Percentiles rank a stretch among this genome's conserved stretches.
Evolutionary conservation across 225 moss, liverwort and hornwort species (phyloP).

Genomic region (Bryoerythrophyllum caledonicum): DNA sequence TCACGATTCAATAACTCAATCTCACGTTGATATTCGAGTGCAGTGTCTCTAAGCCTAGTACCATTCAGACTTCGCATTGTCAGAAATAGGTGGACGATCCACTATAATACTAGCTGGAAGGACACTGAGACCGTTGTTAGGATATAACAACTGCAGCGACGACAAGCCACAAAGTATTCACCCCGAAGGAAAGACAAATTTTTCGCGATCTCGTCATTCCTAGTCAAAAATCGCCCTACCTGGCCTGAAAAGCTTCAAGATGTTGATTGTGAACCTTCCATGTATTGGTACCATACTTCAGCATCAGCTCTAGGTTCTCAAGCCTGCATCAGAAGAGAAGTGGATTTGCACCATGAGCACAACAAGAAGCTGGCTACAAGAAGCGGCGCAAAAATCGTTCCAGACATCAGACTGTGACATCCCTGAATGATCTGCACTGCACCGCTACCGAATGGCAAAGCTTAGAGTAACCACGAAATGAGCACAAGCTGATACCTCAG

Average conservation of each 20-base stretch:
- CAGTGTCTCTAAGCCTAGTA: constrained; percentile 65
- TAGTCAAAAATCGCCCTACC: constrained; percentile 40
- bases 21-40: constrained; percentile 61
- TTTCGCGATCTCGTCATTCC: neutral
- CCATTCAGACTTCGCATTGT: constrained; percentile 19
- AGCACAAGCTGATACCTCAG: constrained; percentile 53
- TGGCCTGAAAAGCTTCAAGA: constrained; percentile 81
- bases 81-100: constrained; percentile 1
- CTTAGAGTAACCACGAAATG: neutral
- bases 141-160: constrained; percentile 10
- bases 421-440: neutral
- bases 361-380: constrained; percentile 2
- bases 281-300: constrained; percentile 83
- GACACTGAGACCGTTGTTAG: neutral
- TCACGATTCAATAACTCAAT: constrained; percentile 89
- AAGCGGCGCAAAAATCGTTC: neutral
- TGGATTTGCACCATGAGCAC: constrained; percentile 11
- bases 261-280: constrained; percentile 97
- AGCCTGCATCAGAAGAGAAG: constrained; percentile 49
- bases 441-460: neutral
- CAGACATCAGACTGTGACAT: neutral
- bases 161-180: constrained; percentile 1
- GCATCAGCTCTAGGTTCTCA: constrained; percentile 92
- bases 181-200: neutral
- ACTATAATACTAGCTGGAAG: neutral